Percentiles rank a stretch among this genome's conserved stretches.
Evolutionary conservation across 1,284 basidiomycete species (phyloP).

Genomic region (Stereum hirsutum): DNA sequence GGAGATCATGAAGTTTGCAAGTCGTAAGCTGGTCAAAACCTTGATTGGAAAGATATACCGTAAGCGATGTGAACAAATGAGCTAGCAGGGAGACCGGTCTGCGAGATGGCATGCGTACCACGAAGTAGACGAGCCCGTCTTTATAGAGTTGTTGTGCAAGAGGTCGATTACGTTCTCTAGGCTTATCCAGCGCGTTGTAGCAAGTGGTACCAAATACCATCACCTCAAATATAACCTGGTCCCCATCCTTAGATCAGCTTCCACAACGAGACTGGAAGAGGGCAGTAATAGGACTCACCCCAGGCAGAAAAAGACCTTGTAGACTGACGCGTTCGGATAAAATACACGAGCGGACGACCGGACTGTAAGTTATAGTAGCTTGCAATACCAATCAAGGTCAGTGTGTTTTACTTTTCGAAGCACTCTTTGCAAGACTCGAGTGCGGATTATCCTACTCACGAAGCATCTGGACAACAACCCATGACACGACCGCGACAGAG

Average conservation of each 20-base stretch:
- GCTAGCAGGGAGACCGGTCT: neutral
- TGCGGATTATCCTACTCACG: no score
- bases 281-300: slow-evolving; percentile 15
- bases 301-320: slow-evolving; percentile 22
- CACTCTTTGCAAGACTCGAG: no score
- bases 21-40: slow-evolving; percentile 16
- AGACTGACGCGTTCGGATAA: slow-evolving; percentile 11
- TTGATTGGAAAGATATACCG: neutral
- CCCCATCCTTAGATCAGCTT: neutral
- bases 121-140: slow-evolving; percentile 28
- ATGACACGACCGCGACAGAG: slow-evolving; percentile 18
- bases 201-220: slow-evolving; percentile 24
- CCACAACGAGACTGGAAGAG: neutral
- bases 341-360: slow-evolving; percentile 12
- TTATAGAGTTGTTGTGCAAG: slow-evolving; percentile 21
- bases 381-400: no score
- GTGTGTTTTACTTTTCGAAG: no score
- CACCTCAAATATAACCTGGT: slow-evolving; percentile 27
- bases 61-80: neutral
- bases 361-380: no score
- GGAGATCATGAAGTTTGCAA: slow-evolving; percentile 20
- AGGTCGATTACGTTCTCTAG: slow-evolving; percentile 15
- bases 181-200: slow-evolving; percentile 26
- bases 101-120: slow-evolving; percentile 21
- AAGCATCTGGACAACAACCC: slow-evolving; percentile 19